Evolutionary conservation across 1,284 basidiomycete genomes (phyloP).

Genomic region (Trichosporon sp.): DNA sequence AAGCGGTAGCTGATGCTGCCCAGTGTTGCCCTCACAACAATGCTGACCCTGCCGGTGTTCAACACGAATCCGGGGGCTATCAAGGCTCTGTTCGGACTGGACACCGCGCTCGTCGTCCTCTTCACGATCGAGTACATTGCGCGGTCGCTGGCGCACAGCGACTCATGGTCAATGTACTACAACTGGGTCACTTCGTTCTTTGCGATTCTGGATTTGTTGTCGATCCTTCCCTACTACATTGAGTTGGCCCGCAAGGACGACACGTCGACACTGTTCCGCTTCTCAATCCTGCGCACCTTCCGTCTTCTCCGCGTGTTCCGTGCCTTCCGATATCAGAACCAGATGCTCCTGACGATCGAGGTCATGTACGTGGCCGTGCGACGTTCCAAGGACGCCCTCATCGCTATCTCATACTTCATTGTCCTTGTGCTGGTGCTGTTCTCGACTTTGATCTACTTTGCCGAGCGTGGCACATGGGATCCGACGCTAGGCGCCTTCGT

Average conservation of each 20-base stretch:
- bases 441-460: slow-evolving; percentile 80
- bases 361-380: slow-evolving; percentile 87
- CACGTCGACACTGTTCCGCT: slow-evolving; percentile 78
- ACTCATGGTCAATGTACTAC: slow-evolving; percentile 47
- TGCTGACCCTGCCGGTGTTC: slow-evolving; percentile 79
- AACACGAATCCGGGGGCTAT: slow-evolving; percentile 60
- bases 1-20: slow-evolving; percentile 48
- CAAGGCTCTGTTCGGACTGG: slow-evolving; percentile 72
- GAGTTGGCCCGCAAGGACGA: slow-evolving; percentile 77
- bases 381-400: slow-evolving; percentile 74
- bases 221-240: slow-evolving; percentile 80
- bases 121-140: slow-evolving; percentile 66
- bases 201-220: slow-evolving; percentile 74
- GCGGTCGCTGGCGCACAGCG: slow-evolving; percentile 48
- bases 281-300: slow-evolving; percentile 73
- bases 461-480: slow-evolving; percentile 82
- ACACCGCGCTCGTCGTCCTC: slow-evolving; percentile 68
- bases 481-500: slow-evolving; percentile 70
- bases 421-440: slow-evolving; percentile 77
- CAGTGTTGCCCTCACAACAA: slow-evolving; percentile 72
- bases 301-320: slow-evolving; percentile 78
- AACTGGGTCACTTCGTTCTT: slow-evolving; percentile 61
- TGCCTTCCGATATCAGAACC: slow-evolving; percentile 66
- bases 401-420: slow-evolving; percentile 84
- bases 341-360: slow-evolving; percentile 75